phyloP scores from a whole-genome alignment of 345 rosid genomes.

The Eucalyptus regnans region DNA sequence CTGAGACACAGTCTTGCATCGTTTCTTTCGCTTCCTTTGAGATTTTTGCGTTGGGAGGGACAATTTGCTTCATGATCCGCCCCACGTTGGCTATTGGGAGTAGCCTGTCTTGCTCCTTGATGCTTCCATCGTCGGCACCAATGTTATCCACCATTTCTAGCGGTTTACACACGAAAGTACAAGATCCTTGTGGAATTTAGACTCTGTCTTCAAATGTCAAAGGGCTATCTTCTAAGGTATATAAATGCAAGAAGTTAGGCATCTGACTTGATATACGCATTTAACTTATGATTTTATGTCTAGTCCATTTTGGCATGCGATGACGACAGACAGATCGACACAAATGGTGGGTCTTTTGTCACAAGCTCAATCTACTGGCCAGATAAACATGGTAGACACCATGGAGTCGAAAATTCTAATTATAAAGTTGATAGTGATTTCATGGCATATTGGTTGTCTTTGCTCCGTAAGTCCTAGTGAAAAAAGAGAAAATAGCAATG shows the following conservation, averaged over 20 bases:
- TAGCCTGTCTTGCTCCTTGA: conserved; percentile 29
- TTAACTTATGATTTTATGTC: background rate
- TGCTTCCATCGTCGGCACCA: background rate
- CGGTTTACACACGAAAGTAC: background rate
- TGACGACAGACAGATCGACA: background rate
- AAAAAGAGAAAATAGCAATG: background rate
- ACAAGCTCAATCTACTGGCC: background rate
- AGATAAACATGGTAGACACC: background rate
- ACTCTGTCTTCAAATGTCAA: background rate
- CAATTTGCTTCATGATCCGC: conserved; percentile 52
- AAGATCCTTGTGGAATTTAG: background rate
- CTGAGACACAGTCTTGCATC: conserved; percentile 67
- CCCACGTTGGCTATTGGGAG: conserved; percentile 75
- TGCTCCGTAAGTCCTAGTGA: background rate
- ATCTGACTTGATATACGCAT: background rate
- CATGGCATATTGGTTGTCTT: background rate
- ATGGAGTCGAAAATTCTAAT: background rate
- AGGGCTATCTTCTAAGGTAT: background rate
- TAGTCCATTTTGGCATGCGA: background rate
- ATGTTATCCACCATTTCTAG: background rate
- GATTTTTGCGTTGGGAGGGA: conserved; percentile 61
- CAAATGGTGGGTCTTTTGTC: background rate
- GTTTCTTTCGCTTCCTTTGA: conserved; percentile 68
- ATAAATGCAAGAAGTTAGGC: background rate
- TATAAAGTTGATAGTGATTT: background rate